A percentile compares a stretch with the other conserved stretches of the same genome.
Conservation (phyloP, 106 monocot genomes). For the Narthecium ossifragum region DNA sequence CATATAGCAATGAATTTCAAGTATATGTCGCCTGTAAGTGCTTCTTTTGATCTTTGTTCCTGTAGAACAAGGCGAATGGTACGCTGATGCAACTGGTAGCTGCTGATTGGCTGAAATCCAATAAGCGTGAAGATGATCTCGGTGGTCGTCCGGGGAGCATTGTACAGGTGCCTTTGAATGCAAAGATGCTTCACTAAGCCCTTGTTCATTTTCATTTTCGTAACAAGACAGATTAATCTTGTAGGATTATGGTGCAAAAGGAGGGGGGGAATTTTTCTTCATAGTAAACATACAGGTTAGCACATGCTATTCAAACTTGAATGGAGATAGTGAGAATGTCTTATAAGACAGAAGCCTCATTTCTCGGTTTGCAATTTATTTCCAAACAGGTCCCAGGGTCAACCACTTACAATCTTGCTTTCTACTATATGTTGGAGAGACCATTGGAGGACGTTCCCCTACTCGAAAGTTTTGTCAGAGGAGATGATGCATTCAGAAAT, state of each 20-base stretch:
- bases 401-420: constrained; percentile 66
- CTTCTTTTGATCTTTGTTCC: neutral
- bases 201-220: neutral
- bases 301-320: neutral
- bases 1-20: too few relatives aligned
- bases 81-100: constrained; percentile 92
- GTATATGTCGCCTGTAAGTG: too few relatives aligned
- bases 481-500: constrained; percentile 87
- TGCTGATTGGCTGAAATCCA: constrained; percentile 91
- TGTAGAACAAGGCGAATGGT: constrained; percentile 65
- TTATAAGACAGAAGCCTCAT: too few relatives aligned
- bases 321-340: too few relatives aligned
- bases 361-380: neutral
- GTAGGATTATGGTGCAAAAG: constrained; percentile 76
- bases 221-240: constrained; percentile 1
- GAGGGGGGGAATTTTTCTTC: constrained; percentile 74
- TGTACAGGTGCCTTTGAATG: constrained; percentile 53
- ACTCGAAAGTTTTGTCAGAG: constrained; percentile 70
- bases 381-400: constrained; percentile 75
- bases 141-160: constrained; percentile 68
- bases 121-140: constrained; percentile 98
- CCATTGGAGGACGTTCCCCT: constrained; percentile 72
- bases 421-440: constrained; percentile 84
- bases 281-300: constrained; percentile 92
- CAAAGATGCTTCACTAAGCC: neutral